Evolutionary conservation across 78 protist genomes (phyloP), one percentile per base, ranked within the genome.

Genomic region (Creolimax fragrantissima): DNA sequence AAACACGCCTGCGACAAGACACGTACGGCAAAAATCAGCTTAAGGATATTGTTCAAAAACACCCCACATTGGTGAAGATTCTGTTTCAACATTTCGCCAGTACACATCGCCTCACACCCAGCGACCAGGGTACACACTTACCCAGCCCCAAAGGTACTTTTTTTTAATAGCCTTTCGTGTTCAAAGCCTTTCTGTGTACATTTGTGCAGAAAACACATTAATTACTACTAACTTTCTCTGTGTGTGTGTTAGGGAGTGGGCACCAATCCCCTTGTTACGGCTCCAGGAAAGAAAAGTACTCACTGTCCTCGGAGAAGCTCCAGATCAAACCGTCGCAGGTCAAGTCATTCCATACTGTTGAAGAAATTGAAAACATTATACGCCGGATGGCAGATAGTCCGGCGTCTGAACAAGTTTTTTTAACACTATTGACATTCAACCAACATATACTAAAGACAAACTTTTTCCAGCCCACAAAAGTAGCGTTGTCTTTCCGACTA

Each of bases 401-500:
- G 6, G 5, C 3, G 6, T 84, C 66, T 84, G 84, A 32, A n/a
- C 2, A 2, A 4, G 42, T 85, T 35, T 92, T 85, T 17, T 83
- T 45, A 86, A 32, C 39, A 42, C 42, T 85, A 4, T 39, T 92
- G 42, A 44, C 84, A 45, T 84, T 85, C 91, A 85, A 92, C 43
- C 35, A 83, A 43, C 83, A 39, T 86, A 92, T 92, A 44, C 93
- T 92, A 45, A 94, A 95, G 92, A 96, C 97, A 84, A 97, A 97
- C 94, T 95, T 95, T 85, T 95, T 81, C 94, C 42, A 90, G 81
- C 42, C 84, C 4, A 88, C 93, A 35, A 96, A 96, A 92, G 58
- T 95, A 0, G 97, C 96, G 11, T n/a, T 96, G 5, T 41, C 94
- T 35, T 97, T 94, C 98, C 96, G 98, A 88, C 92, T 97, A 24